Evolutionary conservation across 805 yeast species (phyloP).

Genomic region (Pichia scutulata): DNA sequence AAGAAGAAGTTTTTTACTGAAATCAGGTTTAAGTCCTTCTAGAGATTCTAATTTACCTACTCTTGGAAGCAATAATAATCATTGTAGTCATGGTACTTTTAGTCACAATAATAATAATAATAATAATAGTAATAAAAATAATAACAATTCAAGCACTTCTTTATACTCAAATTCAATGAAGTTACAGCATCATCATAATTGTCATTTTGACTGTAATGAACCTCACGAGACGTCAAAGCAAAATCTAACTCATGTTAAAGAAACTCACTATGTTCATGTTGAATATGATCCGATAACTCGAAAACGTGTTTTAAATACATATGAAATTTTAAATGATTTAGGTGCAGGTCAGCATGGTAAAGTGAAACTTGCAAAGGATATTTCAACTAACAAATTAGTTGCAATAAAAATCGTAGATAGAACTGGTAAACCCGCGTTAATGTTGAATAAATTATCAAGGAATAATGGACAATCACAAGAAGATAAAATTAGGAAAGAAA

Average conservation of each 20-base stretch:
- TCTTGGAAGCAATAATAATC: not conserved
- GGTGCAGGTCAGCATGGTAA: slow-evolving; percentile 99
- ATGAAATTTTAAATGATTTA: slow-evolving; percentile 78
- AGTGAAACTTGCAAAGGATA: slow-evolving; percentile 81
- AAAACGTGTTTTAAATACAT: slow-evolving; percentile 77
- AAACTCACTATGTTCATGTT: slow-evolving; percentile 68
- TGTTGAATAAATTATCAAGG: slow-evolving; percentile 34
- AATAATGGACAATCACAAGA: slow-evolving; percentile 39
- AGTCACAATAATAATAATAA: too few relatives aligned
- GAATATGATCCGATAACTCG: slow-evolving; percentile 86
- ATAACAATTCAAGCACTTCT: slow-evolving; percentile 6
- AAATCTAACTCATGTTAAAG: slow-evolving; percentile 48
- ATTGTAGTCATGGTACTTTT: too few relatives aligned
- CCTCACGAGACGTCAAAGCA: not conserved
- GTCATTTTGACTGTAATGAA: slow-evolving; percentile 4
- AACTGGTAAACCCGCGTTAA: slow-evolving; percentile 41
- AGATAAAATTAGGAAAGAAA: slow-evolving; percentile 73
- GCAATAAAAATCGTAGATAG: slow-evolving; percentile 92
- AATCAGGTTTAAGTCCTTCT: slow-evolving; percentile 8
- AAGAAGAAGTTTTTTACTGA: slow-evolving; percentile 7
- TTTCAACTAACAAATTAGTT: slow-evolving; percentile 55
- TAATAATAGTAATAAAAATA: not conserved
- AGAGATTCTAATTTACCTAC: not conserved
- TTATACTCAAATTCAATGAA: not conserved
- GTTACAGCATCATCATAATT: not conserved